These are phyloP conservation scores for Colletotrichum camelliae DNA, from an alignment of 2,329 filamentous ascomycete genomes.

Conservation along the genomic window DNA sequence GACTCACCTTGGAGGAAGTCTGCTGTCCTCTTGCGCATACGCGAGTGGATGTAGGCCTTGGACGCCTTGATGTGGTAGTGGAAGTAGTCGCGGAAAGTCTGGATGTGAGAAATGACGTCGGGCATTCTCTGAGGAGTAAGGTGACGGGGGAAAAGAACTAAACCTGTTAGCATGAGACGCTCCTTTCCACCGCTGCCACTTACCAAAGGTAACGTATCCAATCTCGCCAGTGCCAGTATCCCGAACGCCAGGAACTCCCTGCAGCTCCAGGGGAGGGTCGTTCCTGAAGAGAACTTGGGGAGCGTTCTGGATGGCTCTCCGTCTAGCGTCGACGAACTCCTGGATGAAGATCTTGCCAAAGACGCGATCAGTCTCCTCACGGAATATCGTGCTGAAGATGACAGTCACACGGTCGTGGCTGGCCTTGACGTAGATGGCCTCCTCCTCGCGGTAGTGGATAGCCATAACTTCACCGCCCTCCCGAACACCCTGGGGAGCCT, in stretches of 20 bases:
- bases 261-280: conserved; percentile 90
- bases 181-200: conserved; percentile 25
- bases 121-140: conserved; percentile 88
- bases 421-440: conserved; percentile 98
- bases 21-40: conserved; percentile 96
- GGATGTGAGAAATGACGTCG: conserved; percentile 97
- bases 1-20: conserved; percentile 93
- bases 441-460: conserved; percentile 98
- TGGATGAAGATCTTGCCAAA: conserved; percentile 99
- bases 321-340: conserved; percentile 96
- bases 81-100: conserved; percentile 99
- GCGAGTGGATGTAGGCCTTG: conserved; percentile 98
- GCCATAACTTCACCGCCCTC: conserved; percentile 94
- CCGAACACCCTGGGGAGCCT: conserved; percentile 85
- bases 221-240: conserved; percentile 81
- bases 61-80: conserved; percentile 99
- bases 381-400: conserved; percentile 98
- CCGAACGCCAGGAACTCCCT: conserved; percentile 83
- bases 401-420: conserved; percentile 97
- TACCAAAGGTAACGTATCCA: conserved; percentile 98
- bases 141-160: conserved; percentile 95
- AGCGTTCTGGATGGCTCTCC: conserved; percentile 96
- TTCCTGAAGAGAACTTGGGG: conserved; percentile 97
- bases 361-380: conserved; percentile 95
- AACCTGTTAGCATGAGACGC: conserved; percentile 18